A percentile compares a stretch with the other conserved stretches of the same genome.
phyloP scores from a whole-genome alignment of 306 rosid species.

The Cucurbita moschata region DNA sequence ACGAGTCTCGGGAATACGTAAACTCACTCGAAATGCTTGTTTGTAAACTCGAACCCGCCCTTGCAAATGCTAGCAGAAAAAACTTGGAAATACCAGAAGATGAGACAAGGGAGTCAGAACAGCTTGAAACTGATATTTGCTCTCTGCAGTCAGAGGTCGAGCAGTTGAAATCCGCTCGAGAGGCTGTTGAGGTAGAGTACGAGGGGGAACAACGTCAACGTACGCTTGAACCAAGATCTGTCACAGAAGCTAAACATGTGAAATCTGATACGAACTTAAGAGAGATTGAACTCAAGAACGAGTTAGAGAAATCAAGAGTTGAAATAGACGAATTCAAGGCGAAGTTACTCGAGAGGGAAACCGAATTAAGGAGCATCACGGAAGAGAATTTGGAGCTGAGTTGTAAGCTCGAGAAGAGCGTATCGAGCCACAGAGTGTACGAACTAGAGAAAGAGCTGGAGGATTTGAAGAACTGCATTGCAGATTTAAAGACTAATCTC shows the following conservation, averaged over 20 bases:
- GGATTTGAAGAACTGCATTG: slow-evolving; percentile 34
- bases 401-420: slow-evolving; percentile 33
- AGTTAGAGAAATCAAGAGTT: slow-evolving; percentile 33
- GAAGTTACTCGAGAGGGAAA: slow-evolving; percentile 70
- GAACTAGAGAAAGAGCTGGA: slow-evolving; percentile 37
- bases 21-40: slow-evolving; percentile 41
- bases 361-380: slow-evolving; percentile 61
- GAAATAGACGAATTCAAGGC: slow-evolving; percentile 64
- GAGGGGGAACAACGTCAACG: slow-evolving; percentile 45
- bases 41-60: slow-evolving; percentile 21
- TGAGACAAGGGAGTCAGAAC: slow-evolving; percentile 10
- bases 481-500: slow-evolving; percentile 45
- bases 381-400: slow-evolving; percentile 77
- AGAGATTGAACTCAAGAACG: slow-evolving; percentile 41
- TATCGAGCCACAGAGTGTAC: slow-evolving; percentile 29
- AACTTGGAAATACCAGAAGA: not conserved
- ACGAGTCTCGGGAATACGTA: slow-evolving; percentile 40
- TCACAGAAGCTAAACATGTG: slow-evolving; percentile 49
- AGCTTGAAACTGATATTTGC: slow-evolving; percentile 22
- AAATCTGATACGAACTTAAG: slow-evolving; percentile 30
- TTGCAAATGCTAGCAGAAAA: slow-evolving; percentile 4
- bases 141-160: slow-evolving; percentile 36
- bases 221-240: slow-evolving; percentile 38
- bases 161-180: slow-evolving; percentile 31
- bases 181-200: slow-evolving; percentile 41